Conservation (phyloP, 2,329 filamentous ascomycete genomes). For the Chaetomiaceae sp. region DNA sequence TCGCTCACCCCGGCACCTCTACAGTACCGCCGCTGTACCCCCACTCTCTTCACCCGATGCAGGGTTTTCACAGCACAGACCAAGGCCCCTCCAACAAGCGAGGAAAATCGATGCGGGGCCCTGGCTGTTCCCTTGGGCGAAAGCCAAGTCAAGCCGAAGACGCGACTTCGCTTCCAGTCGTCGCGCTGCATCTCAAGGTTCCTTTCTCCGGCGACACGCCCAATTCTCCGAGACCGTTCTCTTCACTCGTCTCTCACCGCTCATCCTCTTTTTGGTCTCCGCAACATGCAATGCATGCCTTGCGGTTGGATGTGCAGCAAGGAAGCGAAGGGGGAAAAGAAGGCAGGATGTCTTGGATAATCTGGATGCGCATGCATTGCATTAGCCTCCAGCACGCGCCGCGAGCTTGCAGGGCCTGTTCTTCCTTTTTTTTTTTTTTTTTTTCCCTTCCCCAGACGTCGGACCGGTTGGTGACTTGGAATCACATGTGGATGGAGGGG, state of each 20-base stretch:
- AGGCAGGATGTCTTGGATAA: not conserved
- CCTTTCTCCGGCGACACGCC: conserved; percentile 1
- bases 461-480: not conserved
- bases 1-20: conserved; percentile 1
- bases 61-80: conserved; percentile 9
- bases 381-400: conserved; percentile 12
- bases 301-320: not conserved
- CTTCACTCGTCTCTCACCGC: conserved; percentile 6
- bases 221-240: not conserved
- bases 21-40: conserved; percentile 6
- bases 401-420: conserved; percentile 1
- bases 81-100: not conserved
- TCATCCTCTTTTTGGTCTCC: not conserved
- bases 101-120: conserved; percentile 4
- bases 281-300: conserved; percentile 8
- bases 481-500: conserved; percentile 1
- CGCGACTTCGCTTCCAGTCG: not conserved
- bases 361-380: conserved; percentile 14
- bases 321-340: not conserved
- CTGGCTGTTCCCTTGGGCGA: too few relatives aligned
- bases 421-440: not conserved
- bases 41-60: conserved; percentile 6
- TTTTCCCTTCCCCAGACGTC: not conserved
- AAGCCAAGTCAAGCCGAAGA: not conserved
- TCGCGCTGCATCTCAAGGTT: too few relatives aligned